Base-by-base conservation (phyloP, 2,329 filamentous ascomycete genomes). In the Aulographum hederae region DNA sequence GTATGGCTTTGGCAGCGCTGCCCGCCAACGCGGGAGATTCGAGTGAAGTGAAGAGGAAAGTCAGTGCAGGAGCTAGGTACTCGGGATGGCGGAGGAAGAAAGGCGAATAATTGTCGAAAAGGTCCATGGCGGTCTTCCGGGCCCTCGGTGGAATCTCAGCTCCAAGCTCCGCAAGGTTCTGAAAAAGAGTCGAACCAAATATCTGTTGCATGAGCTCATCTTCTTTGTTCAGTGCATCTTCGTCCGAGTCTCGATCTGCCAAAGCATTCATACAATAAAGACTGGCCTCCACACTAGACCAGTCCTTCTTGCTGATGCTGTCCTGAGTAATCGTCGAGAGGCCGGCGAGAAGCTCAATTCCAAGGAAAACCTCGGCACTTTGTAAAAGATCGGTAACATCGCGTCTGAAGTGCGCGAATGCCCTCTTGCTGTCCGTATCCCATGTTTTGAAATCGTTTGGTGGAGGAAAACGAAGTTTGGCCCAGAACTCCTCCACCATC, bases 381-480 rank as follows among this genome's bases (percentile, higher is more conserved):
- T 82, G 71, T 18, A 89, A 59, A 31, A 89, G 64, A 47, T 91
- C 80, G 31, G 69, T 65, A n/a, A 85, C 73, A 43, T 91, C 81
- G 41, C 78, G 73, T 18, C 81, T 66, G 30, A 80, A 80, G 35
- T 78, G 73, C 32, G 65, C 61, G 50, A 85, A 85, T 0, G 65
- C 70, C 31, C 66, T 63, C 25, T 69, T 68, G 20, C 79, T 73
- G 16, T 69, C 67, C 4, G 71, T 70, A 38, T 79, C 76, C 80
- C 80, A 86, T 0, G 61, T 57, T 18, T 61, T 58, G 29, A 73
- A 68, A 5, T 63, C 56, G 6, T 67, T 58, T 2, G 57, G 43
- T 1, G 69, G 56, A 3, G 79, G 77, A 38, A 78, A 78, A 27
- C 69, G 67, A 30, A 78, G 71, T 47, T 80, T 84, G 20, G 59